Evolutionary conservation across 176 grass and related monocot species (phyloP).

Genomic region (Chloris gayana): DNA sequence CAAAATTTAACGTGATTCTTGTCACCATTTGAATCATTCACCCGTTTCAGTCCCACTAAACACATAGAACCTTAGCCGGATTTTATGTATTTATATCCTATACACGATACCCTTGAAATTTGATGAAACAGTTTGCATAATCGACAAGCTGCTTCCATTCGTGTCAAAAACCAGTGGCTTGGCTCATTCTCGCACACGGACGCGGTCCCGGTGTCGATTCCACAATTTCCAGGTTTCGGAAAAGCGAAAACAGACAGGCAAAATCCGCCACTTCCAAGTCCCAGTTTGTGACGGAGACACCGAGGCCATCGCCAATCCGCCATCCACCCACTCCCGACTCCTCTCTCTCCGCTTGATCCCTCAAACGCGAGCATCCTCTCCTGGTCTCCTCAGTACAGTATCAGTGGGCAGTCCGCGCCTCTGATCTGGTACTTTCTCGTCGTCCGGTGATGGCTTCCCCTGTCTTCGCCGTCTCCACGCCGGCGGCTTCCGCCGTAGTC

Average conservation of each 20-base stretch:
- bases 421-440: constrained; percentile 18
- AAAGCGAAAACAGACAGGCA: neutral
- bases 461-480: constrained; percentile 32
- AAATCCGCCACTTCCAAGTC: neutral
- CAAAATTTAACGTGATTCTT: too few relatives aligned
- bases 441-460: constrained; percentile 32
- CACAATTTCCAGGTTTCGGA: neutral
- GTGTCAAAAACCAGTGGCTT: neutral
- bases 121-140: neutral
- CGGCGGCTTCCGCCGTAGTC: constrained; percentile 35
- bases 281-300: constrained; percentile 36
- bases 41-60: too few relatives aligned
- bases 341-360: constrained; percentile 6
- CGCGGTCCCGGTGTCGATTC: neutral
- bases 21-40: too few relatives aligned
- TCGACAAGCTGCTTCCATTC: neutral
- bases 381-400: neutral
- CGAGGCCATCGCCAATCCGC: constrained; percentile 44
- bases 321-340: constrained; percentile 28
- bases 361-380: neutral
- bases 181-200: neutral
- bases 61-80: too few relatives aligned
- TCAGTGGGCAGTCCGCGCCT: neutral
- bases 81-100: neutral
- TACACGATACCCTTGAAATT: neutral